Conservation (phyloP, 2,329 filamentous ascomycete species). For the Cercospora sp. region DNA sequence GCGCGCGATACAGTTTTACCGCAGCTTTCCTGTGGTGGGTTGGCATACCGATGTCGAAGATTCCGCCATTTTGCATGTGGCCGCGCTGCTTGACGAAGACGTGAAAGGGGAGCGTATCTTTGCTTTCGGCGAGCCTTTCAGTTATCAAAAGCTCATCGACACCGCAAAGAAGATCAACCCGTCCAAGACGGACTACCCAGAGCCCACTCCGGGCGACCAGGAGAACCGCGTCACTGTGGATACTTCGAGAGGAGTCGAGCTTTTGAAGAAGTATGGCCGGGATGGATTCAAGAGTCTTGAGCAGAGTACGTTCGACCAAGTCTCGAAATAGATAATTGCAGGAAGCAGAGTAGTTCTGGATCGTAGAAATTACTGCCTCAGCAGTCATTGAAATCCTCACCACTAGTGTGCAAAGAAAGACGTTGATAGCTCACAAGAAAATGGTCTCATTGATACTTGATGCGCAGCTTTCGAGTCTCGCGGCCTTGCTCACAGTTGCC, state of each 20-base stretch:
- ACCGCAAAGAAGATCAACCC: background rate
- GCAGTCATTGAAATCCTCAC: too few relatives aligned
- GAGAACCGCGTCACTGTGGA: background rate
- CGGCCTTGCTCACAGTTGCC: too few relatives aligned
- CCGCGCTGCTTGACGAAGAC: background rate
- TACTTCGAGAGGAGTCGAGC: background rate
- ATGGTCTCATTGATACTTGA: too few relatives aligned
- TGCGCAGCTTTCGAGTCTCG: too few relatives aligned
- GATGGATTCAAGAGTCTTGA: background rate
- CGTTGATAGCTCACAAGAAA: too few relatives aligned
- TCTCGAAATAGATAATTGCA: background rate
- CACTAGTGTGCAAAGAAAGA: too few relatives aligned
- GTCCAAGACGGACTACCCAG: background rate
- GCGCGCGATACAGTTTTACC: background rate
- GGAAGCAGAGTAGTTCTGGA: too few relatives aligned
- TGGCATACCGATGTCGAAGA: background rate
- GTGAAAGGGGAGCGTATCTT: constrained; percentile 1
- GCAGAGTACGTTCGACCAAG: background rate
- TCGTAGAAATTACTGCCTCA: too few relatives aligned
- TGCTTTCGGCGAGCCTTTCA: background rate
- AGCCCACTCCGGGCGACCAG: background rate
- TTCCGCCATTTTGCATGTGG: background rate
- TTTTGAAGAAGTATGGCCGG: background rate
- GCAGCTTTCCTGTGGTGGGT: background rate
- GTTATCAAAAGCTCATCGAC: background rate